Evolutionary conservation across 805 yeast genomes (phyloP).

Genomic region (Kluyveromyces lactis): DNA sequence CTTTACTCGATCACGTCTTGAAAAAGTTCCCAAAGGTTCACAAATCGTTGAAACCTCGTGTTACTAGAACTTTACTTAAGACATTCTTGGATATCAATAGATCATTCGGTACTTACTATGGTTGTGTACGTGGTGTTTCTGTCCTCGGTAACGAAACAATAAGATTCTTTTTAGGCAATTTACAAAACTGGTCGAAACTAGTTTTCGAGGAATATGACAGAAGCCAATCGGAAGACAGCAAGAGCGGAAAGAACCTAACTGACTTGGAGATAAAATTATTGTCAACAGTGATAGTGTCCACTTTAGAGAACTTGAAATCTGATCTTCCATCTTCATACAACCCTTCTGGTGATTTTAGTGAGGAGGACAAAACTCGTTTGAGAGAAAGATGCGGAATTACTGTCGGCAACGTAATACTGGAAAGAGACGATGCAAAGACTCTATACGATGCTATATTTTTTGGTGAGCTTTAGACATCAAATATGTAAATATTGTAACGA

Average conservation of each 20-base stretch:
- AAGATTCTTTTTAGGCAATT: constrained; percentile 75
- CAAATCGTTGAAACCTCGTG: constrained; percentile 84
- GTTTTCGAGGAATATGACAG: constrained; percentile 34
- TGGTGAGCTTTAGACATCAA: constrained; percentile 40
- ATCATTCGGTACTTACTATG: constrained; percentile 86
- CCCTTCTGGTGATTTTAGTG: constrained; percentile 32
- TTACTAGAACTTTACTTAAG: constrained; percentile 83
- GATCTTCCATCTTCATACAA: constrained; percentile 25
- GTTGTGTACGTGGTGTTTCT: constrained; percentile 77
- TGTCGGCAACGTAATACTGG: constrained; percentile 42
- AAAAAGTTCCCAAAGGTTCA: constrained; percentile 75
- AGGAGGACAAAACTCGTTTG: constrained; percentile 36
- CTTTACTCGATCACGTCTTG: constrained; percentile 71
- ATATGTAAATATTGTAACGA: neutral
- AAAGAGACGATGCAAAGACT: constrained; percentile 39
- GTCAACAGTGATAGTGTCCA: constrained; percentile 43
- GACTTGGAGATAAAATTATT: constrained; percentile 43
- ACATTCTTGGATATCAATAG: constrained; percentile 81
- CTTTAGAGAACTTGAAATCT: constrained; percentile 40
- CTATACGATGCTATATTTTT: constrained; percentile 62
- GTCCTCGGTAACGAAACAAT: constrained; percentile 85
- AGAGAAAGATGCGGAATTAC: constrained; percentile 52
- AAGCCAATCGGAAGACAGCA: constrained; percentile 7
- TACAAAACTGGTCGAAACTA: constrained; percentile 67
- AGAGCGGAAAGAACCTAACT: constrained; percentile 21